Evolutionary conservation across 169 alveolate genomes (phyloP).

Genomic region (Cryptosporidium bovis): DNA sequence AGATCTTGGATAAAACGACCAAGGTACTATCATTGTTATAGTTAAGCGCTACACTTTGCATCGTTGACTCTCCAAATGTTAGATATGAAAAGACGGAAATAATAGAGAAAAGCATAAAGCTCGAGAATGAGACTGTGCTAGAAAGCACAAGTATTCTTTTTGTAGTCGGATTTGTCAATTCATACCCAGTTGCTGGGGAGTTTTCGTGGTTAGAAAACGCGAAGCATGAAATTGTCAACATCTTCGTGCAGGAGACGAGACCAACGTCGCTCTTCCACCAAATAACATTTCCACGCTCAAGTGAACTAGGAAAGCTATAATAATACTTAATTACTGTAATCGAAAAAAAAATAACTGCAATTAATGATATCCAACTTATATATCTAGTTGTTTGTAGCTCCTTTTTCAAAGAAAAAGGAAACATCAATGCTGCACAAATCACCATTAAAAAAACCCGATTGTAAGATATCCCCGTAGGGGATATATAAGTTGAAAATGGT

Average conservation of each 20-base stretch:
- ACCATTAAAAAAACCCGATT: constrained; percentile 33
- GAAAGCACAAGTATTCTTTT: constrained; percentile 55
- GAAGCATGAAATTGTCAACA: constrained; percentile 67
- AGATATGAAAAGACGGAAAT: constrained; percentile 50
- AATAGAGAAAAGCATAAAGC: constrained; percentile 14
- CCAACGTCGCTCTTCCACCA: constrained; percentile 62
- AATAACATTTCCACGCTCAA: constrained; percentile 42
- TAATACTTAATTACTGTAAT: constrained; percentile 57
- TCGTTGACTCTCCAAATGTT: constrained; percentile 54
- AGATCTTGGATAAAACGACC: constrained; percentile 43
- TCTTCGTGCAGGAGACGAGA: constrained; percentile 26
- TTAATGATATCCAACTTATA: constrained; percentile 71
- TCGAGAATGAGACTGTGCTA: constrained; percentile 51
- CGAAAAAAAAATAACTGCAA: constrained; percentile 59
- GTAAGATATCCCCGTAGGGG: constrained; percentile 27
- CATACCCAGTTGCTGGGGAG: constrained; percentile 69
- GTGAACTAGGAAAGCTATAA: constrained; percentile 23
- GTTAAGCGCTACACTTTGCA: constrained; percentile 61
- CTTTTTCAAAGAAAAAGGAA: constrained; percentile 57
- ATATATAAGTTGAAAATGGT: constrained; percentile 29
- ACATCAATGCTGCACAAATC: constrained; percentile 53
- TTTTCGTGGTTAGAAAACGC: constrained; percentile 74
- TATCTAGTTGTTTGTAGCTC: constrained; percentile 59
- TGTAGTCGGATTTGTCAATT: constrained; percentile 50
- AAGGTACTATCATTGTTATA: constrained; percentile 45